phyloP scores from a whole-genome alignment of 805 yeast species.

The Saccharomycopsis sp. region DNA sequence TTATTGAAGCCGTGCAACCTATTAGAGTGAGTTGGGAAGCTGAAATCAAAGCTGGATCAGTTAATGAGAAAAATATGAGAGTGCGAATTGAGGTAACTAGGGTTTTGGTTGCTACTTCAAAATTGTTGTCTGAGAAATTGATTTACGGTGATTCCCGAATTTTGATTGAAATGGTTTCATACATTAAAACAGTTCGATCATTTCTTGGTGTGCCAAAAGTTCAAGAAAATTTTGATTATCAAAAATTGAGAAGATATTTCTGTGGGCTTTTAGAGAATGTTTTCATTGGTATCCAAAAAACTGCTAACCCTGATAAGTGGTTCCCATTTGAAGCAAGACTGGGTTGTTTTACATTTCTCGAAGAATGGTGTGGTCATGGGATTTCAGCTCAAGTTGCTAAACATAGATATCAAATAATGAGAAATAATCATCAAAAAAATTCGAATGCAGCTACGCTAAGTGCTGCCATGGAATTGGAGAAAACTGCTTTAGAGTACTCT shows the following conservation, averaged over 20 bases:
- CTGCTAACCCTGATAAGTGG: conserved; percentile 44
- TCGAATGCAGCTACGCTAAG: conserved; percentile 27
- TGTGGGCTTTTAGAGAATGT: conserved; percentile 75
- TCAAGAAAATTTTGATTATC: conserved; percentile 64
- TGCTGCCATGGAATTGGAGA: conserved; percentile 30
- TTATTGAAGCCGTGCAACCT: conserved; percentile 68
- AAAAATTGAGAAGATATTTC: conserved; percentile 73
- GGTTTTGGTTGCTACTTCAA: conserved; percentile 61
- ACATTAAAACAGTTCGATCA: conserved; percentile 53
- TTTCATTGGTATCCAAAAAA: conserved; percentile 46
- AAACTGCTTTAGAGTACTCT: conserved; percentile 55
- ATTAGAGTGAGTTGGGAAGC: conserved; percentile 48
- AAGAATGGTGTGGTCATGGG: conserved; percentile 95
- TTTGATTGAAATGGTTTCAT: conserved; percentile 51
- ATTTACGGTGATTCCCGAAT: conserved; percentile 64
- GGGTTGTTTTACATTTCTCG: conserved; percentile 72
- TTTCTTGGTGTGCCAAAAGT: conserved; percentile 50
- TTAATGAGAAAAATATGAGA: conserved; percentile 31
- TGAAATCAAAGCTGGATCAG: conserved; percentile 27
- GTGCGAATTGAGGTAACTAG: conserved; percentile 74
- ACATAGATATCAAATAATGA: conserved; percentile 58
- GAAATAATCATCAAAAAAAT: conserved; percentile 33
- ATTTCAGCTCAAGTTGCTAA: conserved; percentile 51
- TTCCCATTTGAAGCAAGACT: conserved; percentile 83
- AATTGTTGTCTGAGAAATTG: conserved; percentile 44